Evolutionary conservation across 2,329 filamentous ascomycete species (phyloP), one percentile per base, ranked within the genome.

Genomic region (Huntiella abstrusa): DNA sequence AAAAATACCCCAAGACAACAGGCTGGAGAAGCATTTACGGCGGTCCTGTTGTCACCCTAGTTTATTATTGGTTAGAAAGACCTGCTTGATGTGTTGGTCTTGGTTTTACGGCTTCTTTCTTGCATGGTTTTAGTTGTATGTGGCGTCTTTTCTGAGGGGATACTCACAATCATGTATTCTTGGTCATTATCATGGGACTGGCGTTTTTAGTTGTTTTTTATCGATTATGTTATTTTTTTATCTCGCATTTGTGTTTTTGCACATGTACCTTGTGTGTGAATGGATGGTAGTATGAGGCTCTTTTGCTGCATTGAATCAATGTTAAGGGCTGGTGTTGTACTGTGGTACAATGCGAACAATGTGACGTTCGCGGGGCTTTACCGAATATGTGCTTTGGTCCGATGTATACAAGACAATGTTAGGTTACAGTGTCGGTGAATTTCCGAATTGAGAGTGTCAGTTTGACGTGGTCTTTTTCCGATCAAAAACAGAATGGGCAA

Each of bases 101-200:
- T 16, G 15, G 28, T 33, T 7, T 38, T n/a, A 4, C 33, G 32
- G 28, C 15, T 22, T 43, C n/a, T 32, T 16, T 32, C 43, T 41
- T 33, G 36, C 10, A 15, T 38, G 37, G 22, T 46, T 32, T 15
- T 38, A 38, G 16, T 13, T 38, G 13, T 11, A 22, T 4, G 38
- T 41, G 38, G 38, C 12, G 12, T 10, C 38, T 41, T 41, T 4
- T n/a, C 15, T 17, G 34, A 36, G 13, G 34, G 13, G 34, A 36
- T 28, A 28, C 22, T 19, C 33, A 33, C 33, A 47, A 43, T 36
- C 42, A 11, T 35, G 32, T 36, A 38, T 38, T 45, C 43, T 49
- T 42, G 37, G 37, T 49, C 40, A 47, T 41, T 43, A 28, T 45
- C 47, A 49, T 42, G 33, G 42, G 47, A 49, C 17, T 41, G 42